phyloP scores from a whole-genome alignment of 345 rosid species.

The Acer campestre region DNA sequence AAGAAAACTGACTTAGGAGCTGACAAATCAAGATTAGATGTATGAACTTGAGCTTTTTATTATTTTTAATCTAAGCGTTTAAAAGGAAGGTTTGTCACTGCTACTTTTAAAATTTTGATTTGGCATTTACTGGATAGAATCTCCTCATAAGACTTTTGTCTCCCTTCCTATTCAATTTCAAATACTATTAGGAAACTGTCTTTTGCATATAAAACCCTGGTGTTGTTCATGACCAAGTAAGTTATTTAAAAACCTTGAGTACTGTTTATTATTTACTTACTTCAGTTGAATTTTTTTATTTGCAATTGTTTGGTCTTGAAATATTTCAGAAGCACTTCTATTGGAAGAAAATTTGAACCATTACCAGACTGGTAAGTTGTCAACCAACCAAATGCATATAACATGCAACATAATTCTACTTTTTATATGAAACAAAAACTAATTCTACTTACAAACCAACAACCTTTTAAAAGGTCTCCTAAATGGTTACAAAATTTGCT shows the following conservation, averaged over 20 bases:
- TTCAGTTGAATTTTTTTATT: neutral
- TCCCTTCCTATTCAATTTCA: neutral
- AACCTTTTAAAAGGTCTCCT: neutral
- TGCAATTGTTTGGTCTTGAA: neutral
- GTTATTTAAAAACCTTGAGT: neutral
- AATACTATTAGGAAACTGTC: neutral
- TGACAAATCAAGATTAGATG: neutral
- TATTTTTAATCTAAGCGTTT: neutral
- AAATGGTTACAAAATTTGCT: neutral
- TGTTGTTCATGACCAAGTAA: neutral
- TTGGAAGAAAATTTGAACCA: neutral
- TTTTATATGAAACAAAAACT: neutral
- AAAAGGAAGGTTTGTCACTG: neutral
- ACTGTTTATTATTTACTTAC: neutral
- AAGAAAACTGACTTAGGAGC: neutral
- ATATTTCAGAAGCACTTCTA: neutral
- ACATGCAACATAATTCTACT: neutral
- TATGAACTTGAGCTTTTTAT: neutral
- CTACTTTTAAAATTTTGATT: neutral
- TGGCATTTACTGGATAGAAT: neutral
- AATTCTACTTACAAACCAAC: conserved; percentile 6
- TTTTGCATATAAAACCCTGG: neutral
- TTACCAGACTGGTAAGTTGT: neutral
- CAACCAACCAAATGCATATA: neutral
- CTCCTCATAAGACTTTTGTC: neutral